A percentile compares a stretch with the other conserved stretches of the same genome.
These are phyloP conservation scores for Pythium aphanidermatum DNA, from an alignment of 352 stramenopile genomes.

Conservation along the genomic window DNA sequence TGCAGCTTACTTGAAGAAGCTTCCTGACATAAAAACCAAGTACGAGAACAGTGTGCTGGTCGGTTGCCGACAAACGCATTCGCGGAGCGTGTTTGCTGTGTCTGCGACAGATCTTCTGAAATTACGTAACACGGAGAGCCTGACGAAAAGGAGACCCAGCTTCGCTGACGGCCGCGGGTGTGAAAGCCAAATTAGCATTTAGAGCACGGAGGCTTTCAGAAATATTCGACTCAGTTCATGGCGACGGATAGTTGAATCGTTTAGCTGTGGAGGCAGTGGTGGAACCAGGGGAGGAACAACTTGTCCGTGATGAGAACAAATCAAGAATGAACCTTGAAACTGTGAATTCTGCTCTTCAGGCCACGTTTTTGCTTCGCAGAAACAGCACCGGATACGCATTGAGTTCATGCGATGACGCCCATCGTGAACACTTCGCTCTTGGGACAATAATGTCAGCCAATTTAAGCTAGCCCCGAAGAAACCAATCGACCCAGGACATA, in stretches of 20 bases:
- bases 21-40: too few species aligned
- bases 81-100: too few species aligned
- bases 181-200: background rate
- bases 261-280: background rate
- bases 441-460: too few species aligned
- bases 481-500: too few species aligned
- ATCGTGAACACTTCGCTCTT: too few species aligned
- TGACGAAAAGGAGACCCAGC: background rate
- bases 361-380: background rate
- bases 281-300: background rate
- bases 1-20: too few species aligned
- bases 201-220: background rate
- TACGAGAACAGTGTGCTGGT: too few species aligned
- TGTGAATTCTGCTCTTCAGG: background rate
- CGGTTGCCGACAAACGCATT: too few species aligned
- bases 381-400: too few species aligned
- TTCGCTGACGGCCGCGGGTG: background rate
- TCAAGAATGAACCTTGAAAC: background rate
- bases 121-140: background rate
- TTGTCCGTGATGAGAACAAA: background rate
- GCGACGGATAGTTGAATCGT: background rate
- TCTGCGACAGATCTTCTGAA: background rate
- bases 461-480: too few species aligned
- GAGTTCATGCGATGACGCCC: too few species aligned
- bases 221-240: background rate